Evolutionary conservation across 148 eudicot genomes (phyloP).

Genomic region (Cornus florida): DNA sequence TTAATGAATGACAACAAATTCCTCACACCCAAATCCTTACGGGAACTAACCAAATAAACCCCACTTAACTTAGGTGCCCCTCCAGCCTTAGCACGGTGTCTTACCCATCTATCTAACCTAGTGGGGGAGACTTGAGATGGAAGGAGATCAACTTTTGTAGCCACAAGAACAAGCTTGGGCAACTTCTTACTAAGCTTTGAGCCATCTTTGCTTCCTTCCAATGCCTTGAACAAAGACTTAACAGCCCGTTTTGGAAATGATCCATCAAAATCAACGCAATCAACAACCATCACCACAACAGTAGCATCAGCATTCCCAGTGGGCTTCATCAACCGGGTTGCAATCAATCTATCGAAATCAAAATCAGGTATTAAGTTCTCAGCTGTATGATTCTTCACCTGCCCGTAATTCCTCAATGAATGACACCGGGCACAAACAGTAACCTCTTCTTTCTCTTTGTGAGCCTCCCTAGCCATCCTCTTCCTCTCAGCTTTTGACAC

Average conservation of each 20-base stretch:
- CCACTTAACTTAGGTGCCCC: conserved; percentile 92
- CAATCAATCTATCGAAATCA: conserved; percentile 84
- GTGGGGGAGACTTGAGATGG: conserved; percentile 91
- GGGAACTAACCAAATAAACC: conserved; percentile 81
- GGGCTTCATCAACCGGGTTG: conserved; percentile 79
- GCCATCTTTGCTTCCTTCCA: conserved; percentile 55
- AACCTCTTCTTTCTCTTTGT: conserved; percentile 61
- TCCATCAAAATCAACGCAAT: conserved; percentile 96
- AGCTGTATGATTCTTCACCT: conserved; percentile 76
- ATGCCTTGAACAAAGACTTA: conserved; percentile 77
- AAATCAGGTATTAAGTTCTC: conserved; percentile 97
- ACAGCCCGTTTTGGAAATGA: conserved; percentile 92
- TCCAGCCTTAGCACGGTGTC: conserved; percentile 78
- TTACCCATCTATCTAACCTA: conserved; percentile 91
- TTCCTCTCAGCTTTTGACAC: conserved; percentile 79
- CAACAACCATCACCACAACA: conserved; percentile 94
- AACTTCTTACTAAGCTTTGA: conserved; percentile 57
- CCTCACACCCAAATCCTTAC: conserved; percentile 89
- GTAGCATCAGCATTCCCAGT: conserved; percentile 71
- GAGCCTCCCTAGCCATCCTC: conserved; percentile 64
- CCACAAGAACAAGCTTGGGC: conserved; percentile 90
- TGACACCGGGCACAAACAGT: conserved; percentile 97
- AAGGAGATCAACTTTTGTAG: conserved; percentile 89
- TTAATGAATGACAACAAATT: conserved; percentile 72
- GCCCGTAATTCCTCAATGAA: conserved; percentile 89